phyloP scores from a whole-genome alignment of 2,329 filamentous ascomycete genomes.

The Fusarium kyushuense region DNA sequence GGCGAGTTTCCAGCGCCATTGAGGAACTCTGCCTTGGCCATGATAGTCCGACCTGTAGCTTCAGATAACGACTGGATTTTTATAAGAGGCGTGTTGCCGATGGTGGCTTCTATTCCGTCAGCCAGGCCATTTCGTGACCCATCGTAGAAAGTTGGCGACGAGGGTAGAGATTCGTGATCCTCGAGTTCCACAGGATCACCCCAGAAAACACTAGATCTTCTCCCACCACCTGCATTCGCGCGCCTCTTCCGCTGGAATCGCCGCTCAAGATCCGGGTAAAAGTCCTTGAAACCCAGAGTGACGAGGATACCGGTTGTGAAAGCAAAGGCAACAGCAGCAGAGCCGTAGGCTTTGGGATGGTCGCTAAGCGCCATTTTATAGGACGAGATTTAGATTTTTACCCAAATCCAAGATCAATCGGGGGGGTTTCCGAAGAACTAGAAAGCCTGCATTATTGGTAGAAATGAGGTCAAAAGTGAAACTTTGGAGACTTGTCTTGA shows the following conservation, averaged over 20 bases:
- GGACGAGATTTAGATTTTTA: not conserved
- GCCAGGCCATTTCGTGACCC: conserved; percentile 60
- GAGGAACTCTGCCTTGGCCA: conserved; percentile 95
- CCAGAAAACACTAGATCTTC: conserved; percentile 61
- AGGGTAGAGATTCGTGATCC: conserved; percentile 61
- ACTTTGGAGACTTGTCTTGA: conserved; percentile 12
- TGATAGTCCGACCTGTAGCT: conserved; percentile 87
- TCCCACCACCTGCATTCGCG: conserved; percentile 40
- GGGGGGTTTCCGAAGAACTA: conserved; percentile 14
- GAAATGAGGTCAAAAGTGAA: conserved; percentile 4
- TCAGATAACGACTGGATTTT: conserved; percentile 86
- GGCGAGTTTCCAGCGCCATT: conserved; percentile 95
- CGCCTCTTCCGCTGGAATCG: conserved; percentile 66
- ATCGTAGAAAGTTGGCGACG: conserved; percentile 41
- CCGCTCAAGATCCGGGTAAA: conserved; percentile 79
- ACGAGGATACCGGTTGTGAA: conserved; percentile 83
- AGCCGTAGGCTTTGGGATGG: conserved; percentile 72
- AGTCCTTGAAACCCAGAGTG: conserved; percentile 81
- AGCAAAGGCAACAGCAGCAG: conserved; percentile 74
- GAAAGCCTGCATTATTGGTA: conserved; percentile 26
- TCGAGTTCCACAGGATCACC: conserved; percentile 65
- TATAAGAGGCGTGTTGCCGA: conserved; percentile 92
- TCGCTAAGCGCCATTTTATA: conserved; percentile 68
- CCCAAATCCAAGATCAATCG: conserved; percentile 19
- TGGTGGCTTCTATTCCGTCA: conserved; percentile 88